Base-by-base conservation (phyloP, 2,329 filamentous ascomycete species). In the Coniochaeta ligniaria region DNA sequence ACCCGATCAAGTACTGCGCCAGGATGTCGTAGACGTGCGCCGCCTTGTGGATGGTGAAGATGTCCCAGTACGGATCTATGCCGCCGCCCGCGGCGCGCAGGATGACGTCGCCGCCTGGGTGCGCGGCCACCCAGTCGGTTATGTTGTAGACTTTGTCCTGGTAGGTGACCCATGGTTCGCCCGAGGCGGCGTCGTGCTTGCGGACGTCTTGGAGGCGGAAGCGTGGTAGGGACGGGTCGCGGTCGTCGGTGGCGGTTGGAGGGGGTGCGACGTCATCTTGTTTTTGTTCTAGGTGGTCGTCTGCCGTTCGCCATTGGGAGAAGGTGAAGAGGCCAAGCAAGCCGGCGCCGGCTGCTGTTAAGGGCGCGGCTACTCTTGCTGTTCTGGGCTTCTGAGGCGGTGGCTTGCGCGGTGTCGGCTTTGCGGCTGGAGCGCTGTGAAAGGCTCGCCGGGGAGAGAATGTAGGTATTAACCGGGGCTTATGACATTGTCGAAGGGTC, bases 61-160 rank as follows among this genome's bases (percentile, higher is more conserved):
- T 87, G 62, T 88, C 77, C 87, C 87, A 90, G 72, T 88, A 89
- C 0, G 83, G 81, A 58, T 90, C 86, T 57, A 90, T 82, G 60
- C 80, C 82, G 41, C 83, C 81, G 3, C 87, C 87, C 1, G 84
- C 85, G 1, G 87, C 87, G 33, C 83, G 80, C 9, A 89, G 75
- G 61, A 90, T 90, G 16, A 90, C 84, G 59, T 88, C 83, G 47
- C 87, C 87, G 3, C 87, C 87, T 0, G 87, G 87, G 67, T 90
- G 87, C 0, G 80, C 84, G 1, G 78, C 74, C 24, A 89, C 74
- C 84, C 86, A 90, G 58, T 88, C 84, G 1, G 86, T 89, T 59
- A 90, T 89, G 67, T 90, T 83, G 76, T 89, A 90, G 22, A 90
- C 85, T 60, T 84, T 83, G 68, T 83, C 83, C 26, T 79, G 83